Base-by-base conservation (phyloP, 2,329 filamentous ascomycete species). In the Penicillium crustosum region DNA sequence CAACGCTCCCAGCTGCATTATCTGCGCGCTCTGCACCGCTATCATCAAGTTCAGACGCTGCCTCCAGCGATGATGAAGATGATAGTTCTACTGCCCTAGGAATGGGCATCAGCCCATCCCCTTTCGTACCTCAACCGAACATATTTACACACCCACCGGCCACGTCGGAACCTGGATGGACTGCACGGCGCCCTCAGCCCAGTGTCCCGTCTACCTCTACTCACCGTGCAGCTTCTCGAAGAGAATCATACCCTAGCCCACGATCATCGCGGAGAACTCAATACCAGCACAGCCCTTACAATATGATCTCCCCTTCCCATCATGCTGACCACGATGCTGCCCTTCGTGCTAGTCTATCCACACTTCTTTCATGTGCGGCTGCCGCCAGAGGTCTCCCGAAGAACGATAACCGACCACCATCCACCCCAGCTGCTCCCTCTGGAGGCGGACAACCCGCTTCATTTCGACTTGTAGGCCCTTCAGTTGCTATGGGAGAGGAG, bases 291-390 rank as follows among this genome's bases (percentile, higher is more conserved):
- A 78, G 78, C 39, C 83, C 83, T 10, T 85, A 83, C 70, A 89
- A 87, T 72, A 85, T 89, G 72, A 84, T 91, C 70, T 88, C 89
- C 0, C 88, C 90, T 1, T 85, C 86, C 4, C 86, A 90, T 67
- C 90, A 91, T 66, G 88, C 90, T 48, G 92, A 97, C 67, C 93
- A 97, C 67, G 94, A 99, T 68, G 94, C 92, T 31, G 94, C 92
- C 2, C 82, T 99, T 12, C 88, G 94, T 35, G 92, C 94, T 21
- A 96, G 91, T 49, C 82, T 99, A n/a, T 96, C 92, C 0, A 97
- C 94, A 0, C 83, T 99, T 13, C 84, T 99, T 13, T 97, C 93
- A n/a, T 96, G 91, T 68, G 93, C 92, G 0, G 92, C 93, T 3
- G 94, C 93, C 0, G 94, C 93, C 1, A 85, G 94, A 43, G 89